Evolutionary conservation across 371 early-diverging fungal genomes (phyloP).

Genomic region (Mucor plumbeus): DNA sequence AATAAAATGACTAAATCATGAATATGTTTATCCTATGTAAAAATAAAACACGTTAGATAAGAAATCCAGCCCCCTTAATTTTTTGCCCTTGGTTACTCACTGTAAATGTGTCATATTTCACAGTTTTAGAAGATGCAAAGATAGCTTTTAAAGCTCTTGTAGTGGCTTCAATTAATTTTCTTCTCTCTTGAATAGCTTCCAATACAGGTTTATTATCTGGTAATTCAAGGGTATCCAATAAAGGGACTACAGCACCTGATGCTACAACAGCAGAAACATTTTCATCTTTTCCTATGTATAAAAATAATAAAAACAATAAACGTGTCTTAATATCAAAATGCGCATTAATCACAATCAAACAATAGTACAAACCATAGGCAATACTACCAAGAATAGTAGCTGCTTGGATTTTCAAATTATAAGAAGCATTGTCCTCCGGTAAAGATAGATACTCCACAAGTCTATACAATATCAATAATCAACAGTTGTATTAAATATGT

Average conservation of each 20-base stretch:
- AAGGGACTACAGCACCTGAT: conserved; percentile 64
- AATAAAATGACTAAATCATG: conserved; percentile 36
- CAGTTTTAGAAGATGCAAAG: conserved; percentile 63
- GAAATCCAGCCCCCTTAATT: too few relatives aligned
- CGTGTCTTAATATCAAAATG: neutral
- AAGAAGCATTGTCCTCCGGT: conserved; percentile 36
- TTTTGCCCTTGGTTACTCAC: conserved; percentile 35
- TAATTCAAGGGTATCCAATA: conserved; percentile 63
- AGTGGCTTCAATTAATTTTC: conserved; percentile 71
- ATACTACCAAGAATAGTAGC: conserved; percentile 81
- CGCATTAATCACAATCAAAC: neutral
- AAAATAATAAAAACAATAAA: too few relatives aligned
- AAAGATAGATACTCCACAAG: conserved; percentile 60
- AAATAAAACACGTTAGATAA: neutral
- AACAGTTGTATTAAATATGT: neutral
- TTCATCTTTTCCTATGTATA: conserved; percentile 62
- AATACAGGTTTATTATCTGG: conserved; percentile 43
- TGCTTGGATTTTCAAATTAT: conserved; percentile 66
- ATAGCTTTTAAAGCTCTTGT: conserved; percentile 79
- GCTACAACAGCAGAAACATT: conserved; percentile 66
- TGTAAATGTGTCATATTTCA: conserved; percentile 59
- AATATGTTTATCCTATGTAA: conserved; percentile 48
- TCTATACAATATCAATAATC: conserved; percentile 33
- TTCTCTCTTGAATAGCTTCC: conserved; percentile 46
- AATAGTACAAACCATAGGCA: conserved; percentile 61